phyloP scores from a whole-genome alignment of 2,329 filamentous ascomycete genomes.

The Epichloe bromicola region DNA sequence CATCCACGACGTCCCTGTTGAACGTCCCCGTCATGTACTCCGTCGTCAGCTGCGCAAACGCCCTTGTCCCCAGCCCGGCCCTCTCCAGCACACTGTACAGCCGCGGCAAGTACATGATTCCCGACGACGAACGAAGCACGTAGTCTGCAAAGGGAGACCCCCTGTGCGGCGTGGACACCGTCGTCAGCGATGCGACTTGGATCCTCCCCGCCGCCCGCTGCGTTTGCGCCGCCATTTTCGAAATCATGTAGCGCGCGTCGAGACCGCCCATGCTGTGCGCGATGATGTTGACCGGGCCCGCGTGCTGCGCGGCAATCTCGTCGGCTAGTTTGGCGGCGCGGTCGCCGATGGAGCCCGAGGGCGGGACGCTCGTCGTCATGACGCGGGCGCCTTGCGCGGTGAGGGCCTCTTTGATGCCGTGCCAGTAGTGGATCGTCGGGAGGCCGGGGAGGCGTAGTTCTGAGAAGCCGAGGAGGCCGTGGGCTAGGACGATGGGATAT shows the following conservation, averaged over 20 bases:
- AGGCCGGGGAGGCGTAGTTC: slow-evolving; percentile 40
- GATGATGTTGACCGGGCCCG: slow-evolving; percentile 53
- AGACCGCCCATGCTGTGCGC: slow-evolving; percentile 57
- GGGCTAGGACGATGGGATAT: slow-evolving; percentile 50
- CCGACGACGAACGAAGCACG: slow-evolving; percentile 26
- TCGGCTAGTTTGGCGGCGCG: slow-evolving; percentile 43
- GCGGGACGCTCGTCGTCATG: slow-evolving; percentile 47
- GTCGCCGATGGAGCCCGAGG: slow-evolving; percentile 46
- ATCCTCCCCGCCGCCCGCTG: neutral
- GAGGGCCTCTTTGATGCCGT: slow-evolving; percentile 47
- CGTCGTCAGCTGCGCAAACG: slow-evolving; percentile 47
- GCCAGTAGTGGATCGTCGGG: slow-evolving; percentile 50
- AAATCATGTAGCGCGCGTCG: slow-evolving; percentile 53
- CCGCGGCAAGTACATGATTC: slow-evolving; percentile 36
- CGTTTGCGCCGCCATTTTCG: slow-evolving; percentile 15
- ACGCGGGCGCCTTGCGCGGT: slow-evolving; percentile 39
- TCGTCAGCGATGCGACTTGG: slow-evolving; percentile 37
- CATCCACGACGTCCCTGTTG: slow-evolving; percentile 44
- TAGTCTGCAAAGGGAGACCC: slow-evolving; percentile 44
- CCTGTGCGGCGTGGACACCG: slow-evolving; percentile 41
- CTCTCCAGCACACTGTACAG: slow-evolving; percentile 37
- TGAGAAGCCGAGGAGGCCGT: slow-evolving; percentile 51
- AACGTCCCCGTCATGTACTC: slow-evolving; percentile 45
- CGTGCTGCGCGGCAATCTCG: slow-evolving; percentile 28
- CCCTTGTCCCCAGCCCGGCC: slow-evolving; percentile 42